Conservation (phyloP, 2,329 filamentous ascomycete genomes). For the Nannizziopsis arthrosporioides region DNA sequence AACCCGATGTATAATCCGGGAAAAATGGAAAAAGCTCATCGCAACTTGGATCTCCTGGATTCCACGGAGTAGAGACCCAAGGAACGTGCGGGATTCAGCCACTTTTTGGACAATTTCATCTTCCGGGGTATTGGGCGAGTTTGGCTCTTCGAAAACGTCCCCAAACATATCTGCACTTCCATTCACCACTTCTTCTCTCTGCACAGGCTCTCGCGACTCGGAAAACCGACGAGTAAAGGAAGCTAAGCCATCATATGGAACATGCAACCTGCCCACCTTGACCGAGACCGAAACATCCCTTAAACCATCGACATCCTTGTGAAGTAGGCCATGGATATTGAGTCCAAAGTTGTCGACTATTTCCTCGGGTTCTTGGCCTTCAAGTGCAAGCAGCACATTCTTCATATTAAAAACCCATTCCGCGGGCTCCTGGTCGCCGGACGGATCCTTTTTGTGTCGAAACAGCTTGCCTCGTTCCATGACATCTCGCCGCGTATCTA, state of each 20-base stretch:
- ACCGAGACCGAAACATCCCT: slow-evolving; percentile 81
- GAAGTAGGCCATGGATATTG: slow-evolving; percentile 83
- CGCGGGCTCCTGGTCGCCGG: slow-evolving; percentile 58
- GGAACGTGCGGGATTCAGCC: slow-evolving; percentile 84
- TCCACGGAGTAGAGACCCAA: slow-evolving; percentile 76
- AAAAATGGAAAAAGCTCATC: slow-evolving; percentile 78
- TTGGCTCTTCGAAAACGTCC: slow-evolving; percentile 61
- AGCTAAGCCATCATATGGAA: slow-evolving; percentile 78
- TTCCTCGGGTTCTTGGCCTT: slow-evolving; percentile 74
- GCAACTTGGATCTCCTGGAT: slow-evolving; percentile 96
- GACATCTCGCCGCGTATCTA: slow-evolving; percentile 84
- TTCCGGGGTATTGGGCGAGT: slow-evolving; percentile 53
- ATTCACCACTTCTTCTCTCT: background rate
- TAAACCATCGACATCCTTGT: slow-evolving; percentile 73
- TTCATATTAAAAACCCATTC: slow-evolving; percentile 87
- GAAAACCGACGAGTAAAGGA: slow-evolving; percentile 30
- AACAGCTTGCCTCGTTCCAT: slow-evolving; percentile 84
- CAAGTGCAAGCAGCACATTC: slow-evolving; percentile 78
- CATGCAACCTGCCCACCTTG: slow-evolving; percentile 79
- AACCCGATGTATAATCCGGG: slow-evolving; percentile 61
- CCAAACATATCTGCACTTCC: slow-evolving; percentile 48
- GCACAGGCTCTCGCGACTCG: slow-evolving; percentile 19
- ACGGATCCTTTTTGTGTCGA: slow-evolving; percentile 59
- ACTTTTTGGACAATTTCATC: slow-evolving; percentile 68
- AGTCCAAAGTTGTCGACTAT: slow-evolving; percentile 76